Evolutionary conservation across 1,284 basidiomycete genomes (phyloP), one percentile per base, ranked within the genome.

Genomic region (Schizophyllum amplum): DNA sequence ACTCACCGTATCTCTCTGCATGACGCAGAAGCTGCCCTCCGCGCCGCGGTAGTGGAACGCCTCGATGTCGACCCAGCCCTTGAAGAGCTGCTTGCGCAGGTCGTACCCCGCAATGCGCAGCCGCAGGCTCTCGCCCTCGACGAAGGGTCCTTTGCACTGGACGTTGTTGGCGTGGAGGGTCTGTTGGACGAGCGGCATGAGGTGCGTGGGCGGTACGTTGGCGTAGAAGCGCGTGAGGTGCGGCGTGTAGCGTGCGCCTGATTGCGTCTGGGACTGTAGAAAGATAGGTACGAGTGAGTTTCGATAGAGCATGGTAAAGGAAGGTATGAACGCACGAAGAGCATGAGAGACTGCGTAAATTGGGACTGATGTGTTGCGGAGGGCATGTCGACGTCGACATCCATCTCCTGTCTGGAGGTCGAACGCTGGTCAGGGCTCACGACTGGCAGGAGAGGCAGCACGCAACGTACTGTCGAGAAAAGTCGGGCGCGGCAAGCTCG

Each of bases 191-290:
- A 83, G 72, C 1, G 70, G 63, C 47, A 83, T 67, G 33, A 90
- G 70, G 3, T 78, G 69, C 0, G 70, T 68, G 0, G 86, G 86
- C 1, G 74, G 72, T 3, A 86, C 66, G 1, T 76, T 68, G 0
- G 84, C 78, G 66, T 90, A 90, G 72, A 91, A 91, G 0, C 88
- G 82, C 1, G 89, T 90, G n/a, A 90, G 76, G 56, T 83, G 77
- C 0, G 86, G 85, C 0, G 75, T 83, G 64, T 90, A 90, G 6
- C 83, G 78, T 22, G 69, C 72, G 4, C 88, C 88, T 1, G 71
- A 71, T 70, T 88, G 87, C 0, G 87, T 89, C 76, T 91, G 89
- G 0, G 87, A 86, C 87, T 90, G 51, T 59, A 6, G 21, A 21
- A 20, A 26, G 46, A 51, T 47, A 11, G 24, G 17, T 5, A 20